Evolutionary conservation across 2,329 filamentous ascomycete species (phyloP), one percentile per base, ranked within the genome.

Genomic region (Capronia coronata): DNA sequence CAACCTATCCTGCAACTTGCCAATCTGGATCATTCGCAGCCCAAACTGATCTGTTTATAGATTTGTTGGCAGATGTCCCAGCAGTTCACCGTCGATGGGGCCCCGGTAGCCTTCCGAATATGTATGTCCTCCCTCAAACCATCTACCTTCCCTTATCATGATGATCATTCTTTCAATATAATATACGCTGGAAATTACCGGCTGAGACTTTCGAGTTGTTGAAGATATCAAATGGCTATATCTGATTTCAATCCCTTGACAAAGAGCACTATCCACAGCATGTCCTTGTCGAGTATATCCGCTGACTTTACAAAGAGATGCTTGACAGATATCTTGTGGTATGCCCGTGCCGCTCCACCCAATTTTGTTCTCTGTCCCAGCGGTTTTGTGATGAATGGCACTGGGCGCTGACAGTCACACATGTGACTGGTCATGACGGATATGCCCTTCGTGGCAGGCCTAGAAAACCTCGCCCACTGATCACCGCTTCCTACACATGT

Each of bases 401-500:
- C 89, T 95, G 89, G 89, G 89, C 89, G 91, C 89, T 84, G 88
- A 94, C 70, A 55, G 74, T 69, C 68, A 68, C 65, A 68, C 70
- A 67, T 4, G 19, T 70, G 65, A 68, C 62, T 65, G 68, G 70
- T 74, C 81, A 82, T 88, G 88, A 89, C 75, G 86, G 89, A 82
- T 80, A 85, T 80, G 87, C 88, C 87, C 65, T 72, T 86, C 87
- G 87, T 72, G 88, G 87, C 88, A 94, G 88, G 89, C 89, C 87
- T 95, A 94, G 88, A 94, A 95, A 95, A 94, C 90, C 89, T 94
- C 82, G 88, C 87, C 89, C 86, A 91, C 89, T 94, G 89, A 94
- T 55, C 43, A 34, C 29, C 29, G 19, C 27, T 8, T 14, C 37
- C n/a, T 34, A 13, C 42, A 11, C 34, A 27, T 30, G 21, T 25